Base-by-base conservation (phyloP, 768 basidiomycete species). In the Naganishia kalamii region DNA sequence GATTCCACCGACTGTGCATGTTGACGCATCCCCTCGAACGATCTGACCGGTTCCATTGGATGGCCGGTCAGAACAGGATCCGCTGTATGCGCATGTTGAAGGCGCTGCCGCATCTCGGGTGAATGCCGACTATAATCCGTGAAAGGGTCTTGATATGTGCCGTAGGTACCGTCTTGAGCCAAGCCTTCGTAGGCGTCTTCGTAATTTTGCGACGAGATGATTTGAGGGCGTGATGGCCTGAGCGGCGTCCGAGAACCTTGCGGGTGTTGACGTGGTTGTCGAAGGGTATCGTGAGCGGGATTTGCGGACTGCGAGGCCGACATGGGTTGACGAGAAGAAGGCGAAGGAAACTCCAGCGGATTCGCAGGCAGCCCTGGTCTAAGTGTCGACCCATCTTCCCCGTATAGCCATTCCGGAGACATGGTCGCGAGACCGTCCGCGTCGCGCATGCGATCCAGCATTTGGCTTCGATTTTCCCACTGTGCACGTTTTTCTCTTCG, bases 401-500 rank as follows among this genome's bases (percentile, higher is more conserved):
- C 54, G 40, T 57, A 57, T 2, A 57, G 54, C 54, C 54, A 57
- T 57, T 57, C 54, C 1, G 54, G 54, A 21, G 54, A 40, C 54
- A 57, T 57, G 37, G 19, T 57, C 17, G 54, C 54, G 21, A 57
- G 54, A 41, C 54, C 54, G 4, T 57, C 54, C 10, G 37, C 40
- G 37, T 37, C 54, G 3, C 54, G 54, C 54, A 57, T 37, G 13
- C 54, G 35, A 21, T 57, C 54, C n/a, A 57, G 15, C 47, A 62
- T 62, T 32, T 62, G 61, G 19, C 46, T 44, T 32, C 54, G 29
- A 27, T 48, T 68, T 49, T 68, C 66, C 62, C 62, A 68, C 27
- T 54, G 67, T 63, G 37, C 54, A 60, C 66, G 68, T 65, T 50
- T 67, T 65, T 63, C 70, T 48, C 54, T 67, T 25, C 67, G 65